These are phyloP conservation scores for Thelonectria discophora DNA, from an alignment of 2,329 filamentous ascomycete genomes.

Conservation along the genomic window DNA sequence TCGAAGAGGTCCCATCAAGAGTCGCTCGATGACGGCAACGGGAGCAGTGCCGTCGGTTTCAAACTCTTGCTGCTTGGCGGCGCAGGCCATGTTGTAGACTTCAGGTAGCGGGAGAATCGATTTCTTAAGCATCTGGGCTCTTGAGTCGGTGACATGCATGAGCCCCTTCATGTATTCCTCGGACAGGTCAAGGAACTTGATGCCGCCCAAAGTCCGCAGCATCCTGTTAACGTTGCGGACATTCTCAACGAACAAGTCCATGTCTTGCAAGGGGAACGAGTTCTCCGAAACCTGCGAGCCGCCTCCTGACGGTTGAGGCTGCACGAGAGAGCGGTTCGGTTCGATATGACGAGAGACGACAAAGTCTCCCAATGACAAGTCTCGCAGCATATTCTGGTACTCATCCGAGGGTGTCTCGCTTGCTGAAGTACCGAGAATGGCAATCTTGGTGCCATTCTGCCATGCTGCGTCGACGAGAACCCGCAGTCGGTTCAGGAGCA, in stretches of 20 bases:
- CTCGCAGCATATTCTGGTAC: conserved; percentile 52
- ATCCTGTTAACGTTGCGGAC: conserved; percentile 58
- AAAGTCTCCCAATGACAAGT: conserved; percentile 53
- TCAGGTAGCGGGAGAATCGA: conserved; percentile 51
- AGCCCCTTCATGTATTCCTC: conserved; percentile 39
- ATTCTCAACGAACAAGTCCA: conserved; percentile 57
- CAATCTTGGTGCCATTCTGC: conserved; percentile 73
- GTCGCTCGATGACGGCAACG: conserved; percentile 43
- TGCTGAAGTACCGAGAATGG: conserved; percentile 82
- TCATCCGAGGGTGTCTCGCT: conserved; percentile 58
- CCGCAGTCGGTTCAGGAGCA: conserved; percentile 75
- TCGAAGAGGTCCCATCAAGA: conserved; percentile 45
- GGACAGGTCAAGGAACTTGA: conserved; percentile 37
- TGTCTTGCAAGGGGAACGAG: conserved; percentile 43
- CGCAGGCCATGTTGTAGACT: conserved; percentile 51
- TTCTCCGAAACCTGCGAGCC: conserved; percentile 31
- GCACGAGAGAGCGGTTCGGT: conserved; percentile 36
- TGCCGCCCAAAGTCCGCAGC: conserved; percentile 50
- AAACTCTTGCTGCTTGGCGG: conserved; percentile 41
- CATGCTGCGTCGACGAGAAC: conserved; percentile 77
- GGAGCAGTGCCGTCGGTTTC: conserved; percentile 34
- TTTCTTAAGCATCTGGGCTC: conserved; percentile 45
- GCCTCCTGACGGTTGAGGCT: conserved; percentile 41
- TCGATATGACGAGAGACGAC: conserved; percentile 49
- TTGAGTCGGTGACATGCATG: conserved; percentile 40